Evolutionary conservation across 768 basidiomycete species (phyloP).

Genomic region (Pisolithus sp.): DNA sequence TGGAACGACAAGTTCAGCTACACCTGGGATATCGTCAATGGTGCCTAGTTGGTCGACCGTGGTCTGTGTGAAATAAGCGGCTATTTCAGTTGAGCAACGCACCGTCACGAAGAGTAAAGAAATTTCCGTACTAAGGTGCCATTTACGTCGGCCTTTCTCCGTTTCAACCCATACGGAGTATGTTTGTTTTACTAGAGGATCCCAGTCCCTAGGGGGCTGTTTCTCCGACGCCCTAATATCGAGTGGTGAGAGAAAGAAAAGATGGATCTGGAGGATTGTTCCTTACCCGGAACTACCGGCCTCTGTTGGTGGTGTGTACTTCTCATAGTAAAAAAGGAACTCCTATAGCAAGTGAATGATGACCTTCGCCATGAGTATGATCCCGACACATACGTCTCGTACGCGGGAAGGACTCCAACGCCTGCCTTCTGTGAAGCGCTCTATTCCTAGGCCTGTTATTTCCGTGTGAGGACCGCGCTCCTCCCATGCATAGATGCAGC

Average conservation of each 20-base stretch:
- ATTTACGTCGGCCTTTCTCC: conserved; percentile 61
- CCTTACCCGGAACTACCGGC: conserved; percentile 36
- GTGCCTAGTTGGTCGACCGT: conserved; percentile 67
- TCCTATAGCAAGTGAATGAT: conserved; percentile 40
- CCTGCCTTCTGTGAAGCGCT: conserved; percentile 79
- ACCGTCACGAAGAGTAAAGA: not conserved
- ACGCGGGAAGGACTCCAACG: conserved; percentile 82
- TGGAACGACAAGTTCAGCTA: conserved; percentile 59
- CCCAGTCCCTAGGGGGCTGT: conserved; percentile 55
- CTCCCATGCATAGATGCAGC: conserved; percentile 59
- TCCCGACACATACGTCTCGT: conserved; percentile 52
- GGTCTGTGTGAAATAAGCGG: conserved; percentile 76
- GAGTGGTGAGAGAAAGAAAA: conserved; percentile 5
- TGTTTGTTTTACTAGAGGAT: conserved; percentile 74
- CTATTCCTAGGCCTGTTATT: conserved; percentile 74
- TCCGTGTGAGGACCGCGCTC: conserved; percentile 69
- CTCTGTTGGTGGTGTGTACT: conserved; percentile 47
- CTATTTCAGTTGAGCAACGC: conserved; percentile 35
- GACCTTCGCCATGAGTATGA: not conserved
- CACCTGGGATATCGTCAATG: conserved; percentile 57
- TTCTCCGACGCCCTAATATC: conserved; percentile 35
- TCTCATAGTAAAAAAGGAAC: conserved; percentile 82
- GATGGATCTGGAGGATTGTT: conserved; percentile 5
- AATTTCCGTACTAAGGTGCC: conserved; percentile 67
- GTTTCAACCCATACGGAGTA: conserved; percentile 75